These are phyloP conservation scores for Hyphopichia wangnamkhiaoensis DNA, from an alignment of 1,139 yeast genomes.

Conservation along the genomic window DNA sequence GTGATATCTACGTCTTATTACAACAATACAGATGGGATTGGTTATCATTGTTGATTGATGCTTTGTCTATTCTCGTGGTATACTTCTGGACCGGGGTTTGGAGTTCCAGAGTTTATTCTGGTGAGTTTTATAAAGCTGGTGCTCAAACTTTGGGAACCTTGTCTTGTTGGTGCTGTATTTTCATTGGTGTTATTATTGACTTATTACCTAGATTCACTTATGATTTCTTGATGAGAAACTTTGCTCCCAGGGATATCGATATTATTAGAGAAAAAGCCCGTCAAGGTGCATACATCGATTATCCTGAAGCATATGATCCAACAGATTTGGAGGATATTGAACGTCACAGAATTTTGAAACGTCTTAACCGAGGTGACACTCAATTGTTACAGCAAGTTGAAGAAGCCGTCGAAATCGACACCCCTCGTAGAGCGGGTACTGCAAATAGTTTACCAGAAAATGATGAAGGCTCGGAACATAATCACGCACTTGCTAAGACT, in stretches of 20 bases:
- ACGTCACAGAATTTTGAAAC: constrained; percentile 39
- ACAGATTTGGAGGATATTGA: constrained; percentile 52
- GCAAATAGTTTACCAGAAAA: constrained; percentile 10
- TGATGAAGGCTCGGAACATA: constrained; percentile 13
- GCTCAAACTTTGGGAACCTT: constrained; percentile 54
- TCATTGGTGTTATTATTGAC: constrained; percentile 48
- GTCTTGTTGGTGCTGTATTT: constrained; percentile 52
- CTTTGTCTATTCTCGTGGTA: constrained; percentile 52
- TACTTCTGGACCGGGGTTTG: constrained; percentile 66
- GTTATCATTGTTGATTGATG: constrained; percentile 49
- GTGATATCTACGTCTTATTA: constrained; percentile 54
- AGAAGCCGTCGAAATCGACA: constrained; percentile 12
- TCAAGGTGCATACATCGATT: constrained; percentile 47
- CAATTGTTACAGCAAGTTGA: constrained; percentile 37
- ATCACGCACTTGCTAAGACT: constrained; percentile 31
- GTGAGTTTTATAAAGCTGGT: constrained; percentile 58
- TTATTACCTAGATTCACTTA: constrained; percentile 54
- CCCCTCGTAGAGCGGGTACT: constrained; percentile 9
- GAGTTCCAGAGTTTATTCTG: constrained; percentile 45
- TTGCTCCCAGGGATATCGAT: constrained; percentile 55
- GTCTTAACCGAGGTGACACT: constrained; percentile 37
- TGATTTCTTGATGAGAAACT: constrained; percentile 49
- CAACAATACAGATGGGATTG: constrained; percentile 66
- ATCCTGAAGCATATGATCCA: constrained; percentile 60
- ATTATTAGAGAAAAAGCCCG: constrained; percentile 53